These are phyloP conservation scores for Termitomyces sp. DNA, from an alignment of 768 basidiomycete genomes.

Conservation along the genomic window DNA sequence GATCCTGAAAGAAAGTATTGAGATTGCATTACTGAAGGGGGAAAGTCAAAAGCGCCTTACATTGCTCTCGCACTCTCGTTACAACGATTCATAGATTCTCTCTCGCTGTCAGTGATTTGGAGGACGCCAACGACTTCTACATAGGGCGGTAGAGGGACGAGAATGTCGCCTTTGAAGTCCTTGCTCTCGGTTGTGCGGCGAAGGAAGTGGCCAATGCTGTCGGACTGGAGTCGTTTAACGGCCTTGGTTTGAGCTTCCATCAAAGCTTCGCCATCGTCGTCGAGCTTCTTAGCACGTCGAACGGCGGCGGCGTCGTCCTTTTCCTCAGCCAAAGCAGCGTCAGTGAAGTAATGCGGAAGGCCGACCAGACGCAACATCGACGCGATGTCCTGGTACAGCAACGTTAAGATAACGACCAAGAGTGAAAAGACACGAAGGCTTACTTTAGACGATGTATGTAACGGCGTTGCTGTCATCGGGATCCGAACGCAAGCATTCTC, in stretches of 20 bases:
- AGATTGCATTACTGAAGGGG: background rate
- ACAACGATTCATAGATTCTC: too few relatives aligned
- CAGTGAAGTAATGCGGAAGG: constrained; percentile 20
- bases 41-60: background rate
- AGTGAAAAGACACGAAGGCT: background rate
- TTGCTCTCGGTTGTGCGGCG: constrained; percentile 1
- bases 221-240: constrained; percentile 7
- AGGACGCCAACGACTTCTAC: constrained; percentile 1
- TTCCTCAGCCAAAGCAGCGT: constrained; percentile 16
- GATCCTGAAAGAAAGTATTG: background rate
- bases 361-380: constrained; percentile 25
- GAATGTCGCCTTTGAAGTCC: background rate
- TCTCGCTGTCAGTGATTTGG: too few relatives aligned
- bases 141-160: constrained; percentile 5
- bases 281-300: constrained; percentile 9
- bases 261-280: constrained; percentile 8
- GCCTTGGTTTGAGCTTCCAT: background rate
- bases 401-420: background rate
- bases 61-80: background rate
- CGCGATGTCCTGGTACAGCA: constrained; percentile 19
- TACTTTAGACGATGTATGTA: constrained; percentile 22
- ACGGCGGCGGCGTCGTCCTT: constrained; percentile 13
- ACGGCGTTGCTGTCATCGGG: constrained; percentile 21
- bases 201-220: constrained; percentile 7
- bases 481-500: constrained; percentile 9